These are phyloP conservation scores for Yarrowia divulgata DNA, from an alignment of 805 yeast genomes.

Conservation along the genomic window DNA sequence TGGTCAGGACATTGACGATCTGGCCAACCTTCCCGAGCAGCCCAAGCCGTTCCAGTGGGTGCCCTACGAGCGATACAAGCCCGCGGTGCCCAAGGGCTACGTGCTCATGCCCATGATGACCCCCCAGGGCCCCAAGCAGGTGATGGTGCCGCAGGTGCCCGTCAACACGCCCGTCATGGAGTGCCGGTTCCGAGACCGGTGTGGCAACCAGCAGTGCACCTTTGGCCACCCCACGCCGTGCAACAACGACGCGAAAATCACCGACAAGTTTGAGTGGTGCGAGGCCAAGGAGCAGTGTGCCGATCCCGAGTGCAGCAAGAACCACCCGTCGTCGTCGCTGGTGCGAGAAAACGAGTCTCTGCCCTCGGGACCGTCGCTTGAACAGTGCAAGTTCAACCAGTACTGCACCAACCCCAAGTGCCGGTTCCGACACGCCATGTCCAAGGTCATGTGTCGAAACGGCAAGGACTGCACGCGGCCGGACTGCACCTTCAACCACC, in stretches of 20 bases:
- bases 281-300: constrained; percentile 68
- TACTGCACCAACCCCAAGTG: constrained; percentile 80
- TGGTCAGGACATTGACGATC: constrained; percentile 65
- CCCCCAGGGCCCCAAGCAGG: constrained; percentile 21
- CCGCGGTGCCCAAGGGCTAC: constrained; percentile 19
- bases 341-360: constrained; percentile 48
- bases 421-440: constrained; percentile 82
- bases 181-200: constrained; percentile 78
- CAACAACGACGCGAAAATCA: constrained; percentile 73
- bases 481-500: constrained; percentile 83
- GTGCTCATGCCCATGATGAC: constrained; percentile 35
- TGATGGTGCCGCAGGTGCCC: constrained; percentile 66
- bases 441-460: constrained; percentile 77
- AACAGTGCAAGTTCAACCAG: constrained; percentile 81
- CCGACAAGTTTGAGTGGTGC: constrained; percentile 73
- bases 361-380: constrained; percentile 63
- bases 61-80: constrained; percentile 10
- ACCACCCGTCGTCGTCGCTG: constrained; percentile 81
- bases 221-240: constrained; percentile 94
- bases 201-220: constrained; percentile 81
- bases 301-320: constrained; percentile 68
- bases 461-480: constrained; percentile 79
- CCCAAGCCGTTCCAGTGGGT: constrained; percentile 36
- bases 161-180: constrained; percentile 51
- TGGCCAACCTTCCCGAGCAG: constrained; percentile 36